A percentile compares a stretch with the other conserved stretches of the same genome.
Conservation (phyloP, 2,329 filamentous ascomycete genomes). For the Coniochaeta pulveracea region DNA sequence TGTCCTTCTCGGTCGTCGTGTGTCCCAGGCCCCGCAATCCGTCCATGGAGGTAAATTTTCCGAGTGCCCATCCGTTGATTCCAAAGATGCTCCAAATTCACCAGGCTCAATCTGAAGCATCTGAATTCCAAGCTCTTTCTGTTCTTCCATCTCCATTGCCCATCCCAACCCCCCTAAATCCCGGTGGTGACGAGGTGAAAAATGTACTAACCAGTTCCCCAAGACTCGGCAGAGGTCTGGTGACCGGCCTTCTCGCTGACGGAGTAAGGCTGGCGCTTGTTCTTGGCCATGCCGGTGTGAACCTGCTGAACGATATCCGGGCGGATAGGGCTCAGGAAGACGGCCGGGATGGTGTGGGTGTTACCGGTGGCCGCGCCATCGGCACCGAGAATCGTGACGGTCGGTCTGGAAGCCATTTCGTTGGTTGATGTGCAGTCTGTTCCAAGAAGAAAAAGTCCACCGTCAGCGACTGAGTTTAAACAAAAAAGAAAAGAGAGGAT, state of each 20-base stretch:
- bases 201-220: conserved; percentile 78
- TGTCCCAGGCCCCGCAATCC: not conserved
- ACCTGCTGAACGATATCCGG: conserved; percentile 98
- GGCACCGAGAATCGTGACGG: conserved; percentile 92
- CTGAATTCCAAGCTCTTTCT: no score
- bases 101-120: no score
- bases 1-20: not conserved
- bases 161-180: not conserved
- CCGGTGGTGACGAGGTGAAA: not conserved
- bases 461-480: not conserved
- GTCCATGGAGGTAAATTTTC: conserved; percentile 2
- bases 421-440: conserved; percentile 14
- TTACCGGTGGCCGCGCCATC: conserved; percentile 86
- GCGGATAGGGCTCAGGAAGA: conserved; percentile 96
- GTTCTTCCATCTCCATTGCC: not conserved
- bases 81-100: no score
- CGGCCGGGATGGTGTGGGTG: conserved; percentile 86
- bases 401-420: conserved; percentile 91
- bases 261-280: conserved; percentile 98
- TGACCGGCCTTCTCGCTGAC: conserved; percentile 99
- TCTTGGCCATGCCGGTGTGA: conserved; percentile 99
- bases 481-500: not conserved
- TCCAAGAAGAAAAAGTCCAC: conserved; percentile 7
- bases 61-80: conserved; percentile 3
- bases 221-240: conserved; percentile 99